Evolutionary conservation across 2,329 filamentous ascomycete species (phyloP), one percentile per base, ranked within the genome.

Genomic region (Cladosporium velox): DNA sequence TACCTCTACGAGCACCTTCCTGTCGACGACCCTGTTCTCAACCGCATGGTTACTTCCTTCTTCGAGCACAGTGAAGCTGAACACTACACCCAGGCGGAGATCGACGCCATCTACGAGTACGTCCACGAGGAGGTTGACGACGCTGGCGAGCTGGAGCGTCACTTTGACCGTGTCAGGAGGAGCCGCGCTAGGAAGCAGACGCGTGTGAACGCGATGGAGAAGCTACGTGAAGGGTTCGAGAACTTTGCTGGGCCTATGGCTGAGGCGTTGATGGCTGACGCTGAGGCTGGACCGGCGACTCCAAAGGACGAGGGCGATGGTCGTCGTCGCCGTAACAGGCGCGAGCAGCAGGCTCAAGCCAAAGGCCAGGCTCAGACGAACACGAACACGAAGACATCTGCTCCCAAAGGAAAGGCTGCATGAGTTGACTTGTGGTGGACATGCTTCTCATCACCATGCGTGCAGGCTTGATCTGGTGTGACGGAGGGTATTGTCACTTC

Each of bases 31-130:
- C n/a, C 60, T 1, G 34, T 67, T n/a, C n/a, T 72, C 52, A 66
- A 38, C 21, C 67, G 70, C 64, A 54, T 66, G 47, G 67, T 71
- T 51, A 72, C 70, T 26, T 63, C 67, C 18, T 67, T 49, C 64
- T 61, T 68, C 64, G 64, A 68, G 59, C 61, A 66, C 58, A 26
- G 21, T 2, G 57, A 62, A 7, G 58, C 38, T 7, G 41, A 30
- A 6, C 52, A 21, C 21, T 68, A 68, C 59, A 47, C 62, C 2
- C 51, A 35, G 24, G 14, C 18, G 32, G 38, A 67, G 51, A 26
- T 51, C 34, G 49, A 65, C 21, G 65, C 57, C 8, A 67, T 68
- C 47, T 18, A 44, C 28, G 32, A 51, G 11, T 69, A 67, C 51
- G 26, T 66, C 15, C 14, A 65, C 24, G 41, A 62, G 18, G 41